Percentiles rank a stretch among this genome's conserved stretches.
Evolutionary conservation across 192 early-diverging fungal species (phyloP).

Genomic region (Backusella mclennaniae): DNA sequence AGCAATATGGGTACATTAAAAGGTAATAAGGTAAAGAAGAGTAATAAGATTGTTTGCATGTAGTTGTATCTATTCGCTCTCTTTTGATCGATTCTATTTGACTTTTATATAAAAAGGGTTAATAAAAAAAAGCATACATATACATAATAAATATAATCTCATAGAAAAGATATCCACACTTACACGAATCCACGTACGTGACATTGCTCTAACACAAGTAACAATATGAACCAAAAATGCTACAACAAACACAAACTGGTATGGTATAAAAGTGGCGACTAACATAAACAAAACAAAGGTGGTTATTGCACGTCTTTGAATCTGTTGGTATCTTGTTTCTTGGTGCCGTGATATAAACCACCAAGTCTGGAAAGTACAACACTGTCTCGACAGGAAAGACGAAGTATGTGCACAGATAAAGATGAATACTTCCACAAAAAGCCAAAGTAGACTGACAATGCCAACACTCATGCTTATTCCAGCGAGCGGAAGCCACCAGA

Average conservation of each 20-base stretch:
- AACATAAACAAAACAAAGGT: slow-evolving; percentile 47
- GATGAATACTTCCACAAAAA: not conserved
- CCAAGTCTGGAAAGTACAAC: not conserved
- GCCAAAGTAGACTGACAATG: slow-evolving; percentile 27
- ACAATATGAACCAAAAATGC: slow-evolving; percentile 57
- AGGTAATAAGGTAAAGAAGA: slow-evolving; percentile 70
- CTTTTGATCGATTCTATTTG: slow-evolving; percentile 30
- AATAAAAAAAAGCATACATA: not conserved
- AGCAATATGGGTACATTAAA: slow-evolving; percentile 74
- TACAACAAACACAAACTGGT: slow-evolving; percentile 75
- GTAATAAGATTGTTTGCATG: slow-evolving; percentile 63
- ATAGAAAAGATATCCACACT: not conserved
- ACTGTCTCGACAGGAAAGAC: not conserved
- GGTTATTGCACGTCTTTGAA: slow-evolving; percentile 46
- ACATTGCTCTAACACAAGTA: slow-evolving; percentile 46
- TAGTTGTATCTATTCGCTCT: slow-evolving; percentile 58
- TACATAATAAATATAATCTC: not conserved
- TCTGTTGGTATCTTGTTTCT: slow-evolving; percentile 33
- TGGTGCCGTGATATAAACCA: slow-evolving; percentile 16
- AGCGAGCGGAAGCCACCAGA: slow-evolving; percentile 50
- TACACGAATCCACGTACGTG: slow-evolving; percentile 29
- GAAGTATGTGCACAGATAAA: not conserved
- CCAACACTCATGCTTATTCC: slow-evolving; percentile 49
- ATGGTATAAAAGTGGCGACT: slow-evolving; percentile 64
- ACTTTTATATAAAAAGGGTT: slow-evolving; percentile 5